phyloP scores from a whole-genome alignment of 2,329 filamentous ascomycete genomes.

The Aspergillus alliaceus region DNA sequence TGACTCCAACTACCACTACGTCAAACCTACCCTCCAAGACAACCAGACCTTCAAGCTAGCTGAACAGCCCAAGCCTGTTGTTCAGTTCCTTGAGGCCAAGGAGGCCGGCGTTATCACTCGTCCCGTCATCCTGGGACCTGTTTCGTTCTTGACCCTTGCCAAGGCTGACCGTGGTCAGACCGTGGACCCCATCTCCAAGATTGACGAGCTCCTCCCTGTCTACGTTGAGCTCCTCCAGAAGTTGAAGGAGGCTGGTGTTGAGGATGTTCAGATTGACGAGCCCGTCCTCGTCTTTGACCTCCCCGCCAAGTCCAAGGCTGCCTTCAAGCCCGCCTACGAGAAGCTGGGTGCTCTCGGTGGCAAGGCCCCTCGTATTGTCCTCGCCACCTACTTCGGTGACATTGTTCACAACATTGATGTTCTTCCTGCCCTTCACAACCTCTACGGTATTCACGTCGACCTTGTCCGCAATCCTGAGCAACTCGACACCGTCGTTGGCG shows the following conservation, averaged over 20 bases:
- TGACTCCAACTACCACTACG: slow-evolving; percentile 99
- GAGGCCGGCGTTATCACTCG: slow-evolving; percentile 90
- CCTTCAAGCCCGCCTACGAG: slow-evolving; percentile 97
- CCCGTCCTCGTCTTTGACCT: slow-evolving; percentile 95
- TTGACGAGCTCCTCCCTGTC: slow-evolving; percentile 89
- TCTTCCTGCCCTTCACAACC: slow-evolving; percentile 67
- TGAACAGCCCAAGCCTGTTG: slow-evolving; percentile 86
- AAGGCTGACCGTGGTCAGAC: slow-evolving; percentile 96
- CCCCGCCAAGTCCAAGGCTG: slow-evolving; percentile 83
- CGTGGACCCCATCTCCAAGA: slow-evolving; percentile 88
- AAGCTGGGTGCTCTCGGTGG: slow-evolving; percentile 70
- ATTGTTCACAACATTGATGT: slow-evolving; percentile 98
- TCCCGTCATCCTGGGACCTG: slow-evolving; percentile 90
- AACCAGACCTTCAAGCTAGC: slow-evolving; percentile 93
- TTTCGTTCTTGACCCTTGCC: slow-evolving; percentile 95
- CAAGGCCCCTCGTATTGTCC: slow-evolving; percentile 81
- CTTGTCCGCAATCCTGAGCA: slow-evolving; percentile 98
- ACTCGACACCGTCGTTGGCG: slow-evolving; percentile 77
- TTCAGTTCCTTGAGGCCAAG: slow-evolving; percentile 96
- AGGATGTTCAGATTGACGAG: slow-evolving; percentile 98
- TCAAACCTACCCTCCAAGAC: slow-evolving; percentile 97
- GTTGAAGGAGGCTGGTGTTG: slow-evolving; percentile 94
- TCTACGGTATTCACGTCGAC: slow-evolving; percentile 89
- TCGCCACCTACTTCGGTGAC: slow-evolving; percentile 99
- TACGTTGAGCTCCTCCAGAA: slow-evolving; percentile 90